These are phyloP conservation scores for Alternaria solani DNA, from an alignment of 2,329 filamentous ascomycete species.

Conservation along the genomic window DNA sequence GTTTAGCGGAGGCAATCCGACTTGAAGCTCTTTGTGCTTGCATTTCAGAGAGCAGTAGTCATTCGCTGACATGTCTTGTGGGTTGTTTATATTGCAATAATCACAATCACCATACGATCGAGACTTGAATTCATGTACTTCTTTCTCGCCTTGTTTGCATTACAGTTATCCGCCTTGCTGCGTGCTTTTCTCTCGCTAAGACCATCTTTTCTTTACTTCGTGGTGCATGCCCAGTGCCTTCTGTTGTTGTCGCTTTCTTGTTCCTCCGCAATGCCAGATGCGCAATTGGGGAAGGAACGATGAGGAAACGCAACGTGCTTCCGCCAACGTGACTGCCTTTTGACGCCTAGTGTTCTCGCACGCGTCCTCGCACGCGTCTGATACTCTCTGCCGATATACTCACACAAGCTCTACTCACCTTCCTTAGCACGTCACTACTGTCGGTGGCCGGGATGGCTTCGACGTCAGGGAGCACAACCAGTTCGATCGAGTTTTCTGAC, in stretches of 20 bases:
- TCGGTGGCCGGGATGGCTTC: not conserved
- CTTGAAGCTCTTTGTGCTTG: not conserved
- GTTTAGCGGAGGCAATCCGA: not conserved
- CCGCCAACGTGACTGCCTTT: not conserved
- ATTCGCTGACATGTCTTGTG: not conserved
- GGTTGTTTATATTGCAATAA: not conserved
- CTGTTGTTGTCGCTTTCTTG: not conserved
- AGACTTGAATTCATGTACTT: not conserved
- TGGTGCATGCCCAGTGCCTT: not conserved
- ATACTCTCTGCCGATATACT: not conserved
- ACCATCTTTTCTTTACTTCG: not conserved
- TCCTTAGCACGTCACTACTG: not conserved
- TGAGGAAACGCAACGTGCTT: conserved; percentile 5
- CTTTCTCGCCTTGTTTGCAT: not conserved
- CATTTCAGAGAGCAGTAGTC: not conserved
- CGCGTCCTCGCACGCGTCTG: not conserved
- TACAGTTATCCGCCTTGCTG: not conserved
- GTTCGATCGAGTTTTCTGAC: not conserved
- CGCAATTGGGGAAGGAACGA: conserved; percentile 14
- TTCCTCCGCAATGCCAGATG: conserved; percentile 5
- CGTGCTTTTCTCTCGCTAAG: not conserved
- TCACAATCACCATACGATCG: not conserved
- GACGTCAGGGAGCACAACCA: not conserved
- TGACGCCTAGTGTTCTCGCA: not conserved
- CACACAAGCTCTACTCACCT: not conserved